Conservation (phyloP, 2,329 filamentous ascomycete genomes). For the Diaporthe citri region DNA sequence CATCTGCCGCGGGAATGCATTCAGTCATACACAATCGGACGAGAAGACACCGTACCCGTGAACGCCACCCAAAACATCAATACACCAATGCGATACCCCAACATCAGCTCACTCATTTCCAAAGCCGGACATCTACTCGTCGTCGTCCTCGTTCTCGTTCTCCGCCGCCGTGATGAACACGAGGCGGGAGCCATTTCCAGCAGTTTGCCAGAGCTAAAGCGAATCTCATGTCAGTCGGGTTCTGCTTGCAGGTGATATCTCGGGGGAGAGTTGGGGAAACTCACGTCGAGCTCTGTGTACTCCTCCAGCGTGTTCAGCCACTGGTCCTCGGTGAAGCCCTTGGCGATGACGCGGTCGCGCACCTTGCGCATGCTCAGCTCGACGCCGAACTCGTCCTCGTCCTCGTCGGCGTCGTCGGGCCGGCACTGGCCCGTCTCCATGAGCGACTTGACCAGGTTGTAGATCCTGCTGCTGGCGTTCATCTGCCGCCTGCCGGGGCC, state of each 20-base stretch:
- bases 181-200: slow-evolving; percentile 76
- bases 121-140: slow-evolving; percentile 44
- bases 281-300: slow-evolving; percentile 90
- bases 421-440: slow-evolving; percentile 88
- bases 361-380: slow-evolving; percentile 92
- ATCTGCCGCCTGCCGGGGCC: slow-evolving; percentile 71
- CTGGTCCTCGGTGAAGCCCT: slow-evolving; percentile 96
- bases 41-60: slow-evolving; percentile 1
- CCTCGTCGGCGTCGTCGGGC: slow-evolving; percentile 73
- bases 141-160: slow-evolving; percentile 65
- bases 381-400: slow-evolving; percentile 63
- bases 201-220: slow-evolving; percentile 81
- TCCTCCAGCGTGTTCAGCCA: slow-evolving; percentile 88
- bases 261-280: slow-evolving; percentile 55
- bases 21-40: slow-evolving; percentile 15
- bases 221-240: slow-evolving; percentile 52
- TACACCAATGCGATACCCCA: slow-evolving; percentile 39
- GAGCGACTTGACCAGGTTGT: slow-evolving; percentile 91
- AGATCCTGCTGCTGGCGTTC: slow-evolving; percentile 90
- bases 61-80: slow-evolving; percentile 48
- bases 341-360: slow-evolving; percentile 90
- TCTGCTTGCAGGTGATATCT: slow-evolving; percentile 1
- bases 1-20: slow-evolving; percentile 11
- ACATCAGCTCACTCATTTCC: background rate
- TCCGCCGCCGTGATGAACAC: slow-evolving; percentile 76